Percentiles rank a stretch among this genome's conserved stretches.
These are phyloP conservation scores for Diddensiella caesifluorescens DNA, from an alignment of 805 yeast species.

Conservation along the genomic window DNA sequence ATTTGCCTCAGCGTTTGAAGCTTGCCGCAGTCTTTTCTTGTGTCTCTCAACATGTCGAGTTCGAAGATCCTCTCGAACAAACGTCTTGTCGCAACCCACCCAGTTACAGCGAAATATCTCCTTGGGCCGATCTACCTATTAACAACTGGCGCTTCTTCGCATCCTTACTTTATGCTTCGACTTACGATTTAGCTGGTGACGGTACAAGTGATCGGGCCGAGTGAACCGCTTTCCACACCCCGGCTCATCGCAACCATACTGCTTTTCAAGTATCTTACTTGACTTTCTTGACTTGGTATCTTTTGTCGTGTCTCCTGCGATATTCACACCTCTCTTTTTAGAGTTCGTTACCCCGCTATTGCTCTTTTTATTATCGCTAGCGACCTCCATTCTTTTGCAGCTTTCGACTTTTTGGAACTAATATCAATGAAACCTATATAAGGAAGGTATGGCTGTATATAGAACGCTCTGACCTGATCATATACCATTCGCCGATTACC, in stretches of 20 bases:
- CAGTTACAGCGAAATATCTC: constrained; percentile 31
- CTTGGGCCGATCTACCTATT: constrained; percentile 26
- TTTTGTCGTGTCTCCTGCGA: too few species aligned
- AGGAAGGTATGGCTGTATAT: too few species aligned
- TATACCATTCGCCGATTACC: too few species aligned
- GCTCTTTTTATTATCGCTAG: too few species aligned
- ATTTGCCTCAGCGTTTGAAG: not conserved
- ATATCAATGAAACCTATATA: too few species aligned
- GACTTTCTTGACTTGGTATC: not conserved
- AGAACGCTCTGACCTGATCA: too few species aligned
- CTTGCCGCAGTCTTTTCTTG: constrained; percentile 12
- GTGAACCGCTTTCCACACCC: constrained; percentile 28
- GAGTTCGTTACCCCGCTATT: too few species aligned
- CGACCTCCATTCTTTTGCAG: too few species aligned
- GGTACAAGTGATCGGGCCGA: constrained; percentile 25
- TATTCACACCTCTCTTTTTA: too few species aligned
- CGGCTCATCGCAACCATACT: constrained; percentile 27
- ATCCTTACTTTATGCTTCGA: not conserved
- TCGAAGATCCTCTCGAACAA: constrained; percentile 34
- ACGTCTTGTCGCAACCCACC: constrained; percentile 31
- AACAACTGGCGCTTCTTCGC: not conserved
- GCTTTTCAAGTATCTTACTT: constrained; percentile 25
- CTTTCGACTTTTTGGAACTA: too few species aligned
- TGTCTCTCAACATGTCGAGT: constrained; percentile 34
- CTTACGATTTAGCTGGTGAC: constrained; percentile 30